Base-by-base conservation (phyloP, 768 basidiomycete species). In the Sporobolomyces phaffii region DNA sequence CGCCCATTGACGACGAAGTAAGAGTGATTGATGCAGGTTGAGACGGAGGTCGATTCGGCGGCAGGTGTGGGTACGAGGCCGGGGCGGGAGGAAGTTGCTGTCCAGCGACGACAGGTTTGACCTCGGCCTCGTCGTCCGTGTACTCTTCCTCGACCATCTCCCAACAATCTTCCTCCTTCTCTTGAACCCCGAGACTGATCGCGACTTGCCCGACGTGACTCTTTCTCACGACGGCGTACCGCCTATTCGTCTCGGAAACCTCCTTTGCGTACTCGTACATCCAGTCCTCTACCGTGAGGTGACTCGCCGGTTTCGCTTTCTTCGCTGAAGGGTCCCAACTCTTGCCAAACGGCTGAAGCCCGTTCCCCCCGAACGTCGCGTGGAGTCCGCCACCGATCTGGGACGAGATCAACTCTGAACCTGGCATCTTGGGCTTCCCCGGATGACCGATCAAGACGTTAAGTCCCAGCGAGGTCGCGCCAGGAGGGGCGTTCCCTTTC, bases 271-370 rank as follows among this genome's bases (percentile, higher is more conserved):
- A 86, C 78, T 87, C 83, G 74, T 78, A 81, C 89, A 97, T 93
- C 92, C 92, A 98, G 75, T 94, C 94, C 72, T 92, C 88, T 75
- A 85, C 87, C 40, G 83, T 86, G 14, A 94, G 83, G 1, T 90
- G 89, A 65, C 89, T 87, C n/a, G 88, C 81, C 48, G 84, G 77
- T 74, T 87, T 77, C 29, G 87, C 86, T 78, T 92, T 90, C 73
- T 89, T 83, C 64, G 91, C 89, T 1, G 87, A 87, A 69, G 88
- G 89, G 65, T 90, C 79, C 0, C 90, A 90, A 1, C 90, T 90
- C 73, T 91, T 89, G 62, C 88, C 89, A 77, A 86, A 94, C 1
- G 92, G 91, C 3, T 91, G 90, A 81, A 86, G 84, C 0, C 93
- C 93, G 20, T 82, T 82, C 1, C 83, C 83, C 22, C 89, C 93